Percentiles rank a stretch among this genome's conserved stretches.
Evolutionary conservation across 2,329 filamentous ascomycete genomes (phyloP).

Genomic region (Cephalotrichum gorgonifer): DNA sequence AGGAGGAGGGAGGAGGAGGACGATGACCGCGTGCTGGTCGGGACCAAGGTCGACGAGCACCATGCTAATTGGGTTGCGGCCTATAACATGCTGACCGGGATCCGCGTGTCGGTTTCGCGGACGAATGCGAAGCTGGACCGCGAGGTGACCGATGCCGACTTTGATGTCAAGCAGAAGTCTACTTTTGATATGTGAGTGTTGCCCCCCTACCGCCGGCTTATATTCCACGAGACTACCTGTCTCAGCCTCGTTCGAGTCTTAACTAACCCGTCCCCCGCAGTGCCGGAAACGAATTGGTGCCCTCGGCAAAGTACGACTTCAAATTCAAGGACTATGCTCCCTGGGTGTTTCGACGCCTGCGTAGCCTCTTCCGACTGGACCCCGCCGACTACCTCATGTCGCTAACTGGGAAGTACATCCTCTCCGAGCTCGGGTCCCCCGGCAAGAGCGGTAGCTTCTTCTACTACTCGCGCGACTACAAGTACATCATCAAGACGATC

Average conservation of each 20-base stretch:
- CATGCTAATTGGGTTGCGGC: slow-evolving; percentile 96
- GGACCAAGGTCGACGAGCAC: slow-evolving; percentile 94
- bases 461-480: slow-evolving; percentile 98
- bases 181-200: slow-evolving; percentile 90
- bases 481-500: slow-evolving; percentile 99
- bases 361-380: slow-evolving; percentile 79
- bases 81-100: slow-evolving; percentile 99
- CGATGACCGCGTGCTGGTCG: slow-evolving; percentile 88
- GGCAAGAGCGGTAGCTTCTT: slow-evolving; percentile 99
- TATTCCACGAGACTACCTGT: too few relatives aligned
- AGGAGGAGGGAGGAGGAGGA: slow-evolving; percentile 77
- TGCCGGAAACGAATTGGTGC: slow-evolving; percentile 92
- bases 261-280: slow-evolving; percentile 31
- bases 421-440: slow-evolving; percentile 92
- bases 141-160: slow-evolving; percentile 81
- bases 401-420: slow-evolving; percentile 93
- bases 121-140: slow-evolving; percentile 96
- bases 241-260: too few relatives aligned
- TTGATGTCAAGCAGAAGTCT: slow-evolving; percentile 90
- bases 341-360: slow-evolving; percentile 93
- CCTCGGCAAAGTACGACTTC: slow-evolving; percentile 98
- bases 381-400: slow-evolving; percentile 98
- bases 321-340: slow-evolving; percentile 99
- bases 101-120: slow-evolving; percentile 89
- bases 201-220: neutral